Percentiles rank a stretch among this genome's conserved stretches.
These are phyloP conservation scores for Phytophthora vignae DNA, from an alignment of 352 stramenopile genomes.

Conservation along the genomic window DNA sequence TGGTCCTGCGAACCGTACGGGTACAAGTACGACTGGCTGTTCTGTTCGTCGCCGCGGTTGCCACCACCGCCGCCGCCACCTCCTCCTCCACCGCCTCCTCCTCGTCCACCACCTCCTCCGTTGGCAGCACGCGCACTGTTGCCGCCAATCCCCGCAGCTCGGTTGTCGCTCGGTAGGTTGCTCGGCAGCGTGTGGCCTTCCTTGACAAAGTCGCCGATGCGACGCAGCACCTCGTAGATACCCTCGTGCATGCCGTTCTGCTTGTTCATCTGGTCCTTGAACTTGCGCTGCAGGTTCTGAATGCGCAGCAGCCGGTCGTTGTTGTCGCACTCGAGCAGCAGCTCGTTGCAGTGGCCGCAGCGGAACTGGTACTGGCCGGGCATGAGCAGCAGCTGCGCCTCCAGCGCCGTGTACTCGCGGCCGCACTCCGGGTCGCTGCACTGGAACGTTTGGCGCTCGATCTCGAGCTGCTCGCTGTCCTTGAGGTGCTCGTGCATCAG, in stretches of 20 bases:
- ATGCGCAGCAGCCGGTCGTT: conserved; percentile 82
- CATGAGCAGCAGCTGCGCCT: conserved; percentile 85
- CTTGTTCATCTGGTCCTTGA: conserved; percentile 92
- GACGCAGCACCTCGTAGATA: conserved; percentile 84
- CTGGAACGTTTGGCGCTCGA: conserved; percentile 88
- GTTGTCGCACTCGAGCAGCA: conserved; percentile 90
- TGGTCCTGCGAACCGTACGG: conserved; percentile 80
- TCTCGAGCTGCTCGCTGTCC: conserved; percentile 87
- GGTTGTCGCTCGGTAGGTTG: conserved; percentile 89
- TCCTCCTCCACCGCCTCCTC: conserved; percentile 53
- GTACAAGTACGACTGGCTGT: conserved; percentile 87
- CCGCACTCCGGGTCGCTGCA: conserved; percentile 88
- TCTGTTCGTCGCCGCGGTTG: conserved; percentile 58
- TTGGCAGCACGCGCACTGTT: conserved; percentile 63
- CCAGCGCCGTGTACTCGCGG: conserved; percentile 87
- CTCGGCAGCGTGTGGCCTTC: conserved; percentile 76
- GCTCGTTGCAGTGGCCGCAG: conserved; percentile 88
- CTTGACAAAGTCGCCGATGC: conserved; percentile 84
- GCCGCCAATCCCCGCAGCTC: conserved; percentile 76
- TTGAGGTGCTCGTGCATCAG: conserved; percentile 90
- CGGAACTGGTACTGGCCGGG: conserved; percentile 86
- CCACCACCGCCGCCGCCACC: conserved; percentile 42
- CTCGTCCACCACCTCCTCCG: conserved; percentile 33
- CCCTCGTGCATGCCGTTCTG: conserved; percentile 85
- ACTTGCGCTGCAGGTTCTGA: conserved; percentile 84